Evolutionary conservation across 1,284 basidiomycete species (phyloP).

Genomic region (Apiotrichum sp.): DNA sequence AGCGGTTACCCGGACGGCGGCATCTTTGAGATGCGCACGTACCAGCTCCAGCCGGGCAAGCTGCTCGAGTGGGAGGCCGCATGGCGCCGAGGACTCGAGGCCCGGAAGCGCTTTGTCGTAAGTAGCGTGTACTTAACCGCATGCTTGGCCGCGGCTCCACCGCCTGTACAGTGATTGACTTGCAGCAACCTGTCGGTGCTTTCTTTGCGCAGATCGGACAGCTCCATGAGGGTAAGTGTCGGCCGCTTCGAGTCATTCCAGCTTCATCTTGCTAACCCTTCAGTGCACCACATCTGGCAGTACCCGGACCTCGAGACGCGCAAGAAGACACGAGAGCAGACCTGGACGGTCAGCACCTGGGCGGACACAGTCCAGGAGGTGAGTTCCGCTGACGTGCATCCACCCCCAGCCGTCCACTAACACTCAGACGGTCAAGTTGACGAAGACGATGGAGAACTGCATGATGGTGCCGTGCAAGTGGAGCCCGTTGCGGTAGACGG

Average conservation of each 20-base stretch:
- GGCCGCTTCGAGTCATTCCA: slow-evolving; percentile 49
- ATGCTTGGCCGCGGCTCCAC: not conserved
- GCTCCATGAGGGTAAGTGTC: slow-evolving; percentile 57
- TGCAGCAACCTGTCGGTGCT: slow-evolving; percentile 70
- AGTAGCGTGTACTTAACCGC: slow-evolving; percentile 14
- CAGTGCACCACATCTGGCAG: slow-evolving; percentile 91
- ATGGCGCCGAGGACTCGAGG: slow-evolving; percentile 85
- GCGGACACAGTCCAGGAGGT: slow-evolving; percentile 88
- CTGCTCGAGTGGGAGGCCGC: slow-evolving; percentile 87
- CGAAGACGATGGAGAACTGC: slow-evolving; percentile 40
- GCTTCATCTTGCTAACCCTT: not conserved
- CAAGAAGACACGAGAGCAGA: slow-evolving; percentile 74
- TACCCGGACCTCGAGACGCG: slow-evolving; percentile 77
- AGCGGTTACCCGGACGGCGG: slow-evolving; percentile 59
- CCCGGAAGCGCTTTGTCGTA: slow-evolving; percentile 67
- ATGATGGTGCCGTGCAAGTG: slow-evolving; percentile 42
- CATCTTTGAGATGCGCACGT: slow-evolving; percentile 82
- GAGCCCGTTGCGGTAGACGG: slow-evolving; percentile 39
- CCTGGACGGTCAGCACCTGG: slow-evolving; percentile 91
- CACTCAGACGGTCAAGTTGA: slow-evolving; percentile 42
- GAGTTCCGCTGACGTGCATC: slow-evolving; percentile 15
- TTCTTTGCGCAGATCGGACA: slow-evolving; percentile 91
- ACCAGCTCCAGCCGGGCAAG: slow-evolving; percentile 65
- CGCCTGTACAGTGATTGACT: slow-evolving; percentile 35
- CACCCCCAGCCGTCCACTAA: not conserved